Conservation (phyloP, 139 green algal species). For the Tetraselmis chui region DNA sequence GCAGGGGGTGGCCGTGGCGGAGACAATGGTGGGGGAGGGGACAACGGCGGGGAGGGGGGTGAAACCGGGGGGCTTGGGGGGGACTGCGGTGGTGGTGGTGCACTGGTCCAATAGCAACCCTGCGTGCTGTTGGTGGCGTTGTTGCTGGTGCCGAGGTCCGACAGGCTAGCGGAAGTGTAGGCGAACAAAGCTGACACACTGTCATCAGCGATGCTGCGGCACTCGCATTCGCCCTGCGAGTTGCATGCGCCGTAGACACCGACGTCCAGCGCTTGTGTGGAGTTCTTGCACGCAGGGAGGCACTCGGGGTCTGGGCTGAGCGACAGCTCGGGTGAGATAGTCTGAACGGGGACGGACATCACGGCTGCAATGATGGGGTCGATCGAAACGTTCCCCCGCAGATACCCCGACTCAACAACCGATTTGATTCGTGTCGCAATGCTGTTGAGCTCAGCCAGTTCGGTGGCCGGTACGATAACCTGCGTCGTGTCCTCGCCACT, state of each 20-base stretch:
- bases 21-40: neutral
- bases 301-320: slow-evolving; percentile 4
- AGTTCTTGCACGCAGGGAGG: slow-evolving; percentile 12
- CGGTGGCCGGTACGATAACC: neutral
- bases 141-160: neutral
- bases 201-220: neutral
- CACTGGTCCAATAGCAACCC: neutral
- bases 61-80: neutral
- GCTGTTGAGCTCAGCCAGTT: neutral
- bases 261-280: neutral
- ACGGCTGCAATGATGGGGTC: neutral
- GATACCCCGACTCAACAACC: neutral
- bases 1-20: neutral
- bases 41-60: too few relatives aligned
- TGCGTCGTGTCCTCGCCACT: neutral
- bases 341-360: neutral
- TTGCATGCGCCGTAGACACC: neutral
- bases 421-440: neutral
- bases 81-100: neutral
- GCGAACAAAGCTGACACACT: neutral
- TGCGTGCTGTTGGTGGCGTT: neutral
- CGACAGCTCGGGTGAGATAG: neutral
- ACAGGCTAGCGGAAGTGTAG: neutral
- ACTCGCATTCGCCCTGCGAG: neutral
- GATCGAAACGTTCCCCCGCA: neutral